Conservation (phyloP, 805 yeast species). For the Lipomyces yamanashiensis region DNA sequence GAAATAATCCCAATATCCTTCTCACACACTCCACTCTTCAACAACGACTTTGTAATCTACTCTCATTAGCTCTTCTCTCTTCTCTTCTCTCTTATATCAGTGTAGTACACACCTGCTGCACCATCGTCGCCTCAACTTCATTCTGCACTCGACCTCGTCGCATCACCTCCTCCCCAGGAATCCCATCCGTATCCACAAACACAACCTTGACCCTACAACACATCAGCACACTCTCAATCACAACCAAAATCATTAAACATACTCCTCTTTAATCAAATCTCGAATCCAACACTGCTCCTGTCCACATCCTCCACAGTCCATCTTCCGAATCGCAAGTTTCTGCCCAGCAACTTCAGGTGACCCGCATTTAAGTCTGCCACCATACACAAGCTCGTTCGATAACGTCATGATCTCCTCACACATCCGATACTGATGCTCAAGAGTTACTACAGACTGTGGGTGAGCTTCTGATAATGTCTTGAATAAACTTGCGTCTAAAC, state of each 20-base stretch:
- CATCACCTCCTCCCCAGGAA: slow-evolving; percentile 60
- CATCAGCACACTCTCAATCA: slow-evolving; percentile 9
- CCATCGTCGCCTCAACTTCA: slow-evolving; percentile 68
- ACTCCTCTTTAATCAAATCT: slow-evolving; percentile 56
- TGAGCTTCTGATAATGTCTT: slow-evolving; percentile 69
- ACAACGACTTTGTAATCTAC: slow-evolving; percentile 59
- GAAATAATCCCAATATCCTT: slow-evolving; percentile 83
- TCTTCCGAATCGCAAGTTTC: slow-evolving; percentile 54
- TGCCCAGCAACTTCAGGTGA: slow-evolving; percentile 64
- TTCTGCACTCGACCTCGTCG: slow-evolving; percentile 75
- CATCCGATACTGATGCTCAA: slow-evolving; percentile 90
- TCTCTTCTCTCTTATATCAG: not conserved
- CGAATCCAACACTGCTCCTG: slow-evolving; percentile 57
- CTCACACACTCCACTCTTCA: slow-evolving; percentile 62
- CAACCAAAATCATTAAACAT: slow-evolving; percentile 33
- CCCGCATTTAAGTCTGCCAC: slow-evolving; percentile 79
- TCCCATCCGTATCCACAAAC: slow-evolving; percentile 76
- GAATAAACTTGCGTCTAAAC: slow-evolving; percentile 78
- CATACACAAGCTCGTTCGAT: slow-evolving; percentile 78
- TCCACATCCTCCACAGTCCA: slow-evolving; percentile 26
- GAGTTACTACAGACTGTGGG: slow-evolving; percentile 75
- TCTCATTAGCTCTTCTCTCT: not conserved
- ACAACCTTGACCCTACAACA: slow-evolving; percentile 55
- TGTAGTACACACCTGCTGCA: slow-evolving; percentile 49
- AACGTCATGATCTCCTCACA: slow-evolving; percentile 83